phyloP scores from a whole-genome alignment of 1,284 basidiomycete genomes.

The Ustilago trichophora region DNA sequence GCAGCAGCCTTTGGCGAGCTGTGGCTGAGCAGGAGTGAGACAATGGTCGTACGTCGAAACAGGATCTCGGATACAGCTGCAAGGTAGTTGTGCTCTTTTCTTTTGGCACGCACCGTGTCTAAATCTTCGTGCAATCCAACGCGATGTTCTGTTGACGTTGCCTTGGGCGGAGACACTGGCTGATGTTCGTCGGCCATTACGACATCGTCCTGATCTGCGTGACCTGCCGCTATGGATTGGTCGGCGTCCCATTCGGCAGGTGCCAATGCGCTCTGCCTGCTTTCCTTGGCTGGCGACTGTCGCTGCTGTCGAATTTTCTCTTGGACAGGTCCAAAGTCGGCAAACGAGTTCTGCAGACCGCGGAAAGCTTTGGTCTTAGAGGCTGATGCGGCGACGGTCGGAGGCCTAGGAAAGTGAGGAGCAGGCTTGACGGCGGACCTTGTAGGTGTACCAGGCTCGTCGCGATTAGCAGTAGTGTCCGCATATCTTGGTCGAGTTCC shows the following conservation, averaged over 20 bases:
- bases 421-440: slow-evolving; percentile 18
- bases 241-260: slow-evolving; percentile 34
- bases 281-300: slow-evolving; percentile 14
- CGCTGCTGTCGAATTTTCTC: slow-evolving; percentile 30
- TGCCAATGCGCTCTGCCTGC: not conserved
- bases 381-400: slow-evolving; percentile 10
- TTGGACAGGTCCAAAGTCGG: slow-evolving; percentile 39
- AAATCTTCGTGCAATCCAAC: not conserved
- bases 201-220: slow-evolving; percentile 6
- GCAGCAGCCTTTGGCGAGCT: slow-evolving; percentile 6
- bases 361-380: slow-evolving; percentile 30
- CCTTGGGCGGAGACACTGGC: not conserved
- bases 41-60: slow-evolving; percentile 25
- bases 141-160: not conserved
- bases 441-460: slow-evolving; percentile 34
- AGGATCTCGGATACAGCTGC: slow-evolving; percentile 38
- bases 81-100: slow-evolving; percentile 23
- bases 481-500: slow-evolving; percentile 22
- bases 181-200: slow-evolving; percentile 11
- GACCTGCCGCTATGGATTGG: not conserved
- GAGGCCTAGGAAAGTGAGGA: slow-evolving; percentile 21
- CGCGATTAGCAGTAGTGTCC: slow-evolving; percentile 4
- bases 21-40: slow-evolving; percentile 39
- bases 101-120: not conserved
- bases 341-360: slow-evolving; percentile 41